Evolutionary conservation across 306 rosid species (phyloP), one percentile per base, ranked within the genome.

Genomic region (Vachellia pachyceras): DNA sequence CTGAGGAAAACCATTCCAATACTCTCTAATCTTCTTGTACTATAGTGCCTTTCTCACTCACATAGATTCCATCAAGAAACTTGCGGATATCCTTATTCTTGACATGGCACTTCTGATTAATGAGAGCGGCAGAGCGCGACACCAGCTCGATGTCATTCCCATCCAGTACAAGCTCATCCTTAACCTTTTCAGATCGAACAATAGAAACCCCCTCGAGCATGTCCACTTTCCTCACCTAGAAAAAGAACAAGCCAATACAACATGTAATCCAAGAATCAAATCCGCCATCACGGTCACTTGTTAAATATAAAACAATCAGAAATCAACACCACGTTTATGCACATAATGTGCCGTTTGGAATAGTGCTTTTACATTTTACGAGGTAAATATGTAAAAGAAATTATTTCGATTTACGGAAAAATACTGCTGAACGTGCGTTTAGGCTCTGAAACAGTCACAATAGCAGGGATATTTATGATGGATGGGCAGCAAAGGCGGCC

Each of bases 31-130:
- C 44, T 76, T 92, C 93, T 8, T 89, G 91, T 13, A 63, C 3
- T 77, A 90, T 85, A 35, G 90, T 64, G 22, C 88, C 92, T 87
- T 37, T 92, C 82, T 92, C 92, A 37, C 95, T 90, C 25, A 92
- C 95, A 63, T 90, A 92, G 69, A 92, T 92, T 61, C 97, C 95
- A 10, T 90, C 97, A 57, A 92, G 90, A 46, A 92, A 92, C 91
- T 90, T 92, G 55, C 95, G 70, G 79, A 92, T 92, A 89, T 90
- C 95, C 78, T 90, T 92, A 70, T 92, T 92, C 77, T 92, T 92
- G 17, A 92, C 94, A 66, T 90, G 95, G 47, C 97, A 92, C 85
- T 92, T 92, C 94, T 94, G 98, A 70, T 94, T 94, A 22, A 94
- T 94, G 49, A 94, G 84, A 11, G 98, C 97, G 73, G 84, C 75